phyloP scores from a whole-genome alignment of 2,329 filamentous ascomycete species.

The Penicillium sclerotiorum region DNA sequence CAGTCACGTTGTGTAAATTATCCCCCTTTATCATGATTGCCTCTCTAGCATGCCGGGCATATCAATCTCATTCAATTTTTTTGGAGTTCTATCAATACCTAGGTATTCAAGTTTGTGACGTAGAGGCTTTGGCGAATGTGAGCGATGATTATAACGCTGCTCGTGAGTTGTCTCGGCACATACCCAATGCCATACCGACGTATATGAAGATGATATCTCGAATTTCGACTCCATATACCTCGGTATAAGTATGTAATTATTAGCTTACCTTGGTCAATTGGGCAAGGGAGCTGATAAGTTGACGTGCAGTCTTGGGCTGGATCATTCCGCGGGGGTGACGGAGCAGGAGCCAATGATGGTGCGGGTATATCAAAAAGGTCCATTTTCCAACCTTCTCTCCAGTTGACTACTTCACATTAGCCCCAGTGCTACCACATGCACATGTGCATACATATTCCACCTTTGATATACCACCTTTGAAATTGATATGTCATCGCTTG shows the following conservation, averaged over 20 bases:
- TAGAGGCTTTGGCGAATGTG: neutral
- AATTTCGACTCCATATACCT: too few relatives aligned
- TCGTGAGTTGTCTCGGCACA: neutral
- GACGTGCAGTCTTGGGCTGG: too few relatives aligned
- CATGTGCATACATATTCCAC: too few relatives aligned
- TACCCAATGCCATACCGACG: neutral
- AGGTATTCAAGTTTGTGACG: conserved; percentile 7
- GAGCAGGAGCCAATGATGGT: conserved; percentile 29
- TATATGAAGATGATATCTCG: neutral
- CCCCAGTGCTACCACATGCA: too few relatives aligned
- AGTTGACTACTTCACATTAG: neutral
- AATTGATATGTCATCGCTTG: too few relatives aligned
- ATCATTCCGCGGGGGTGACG: conserved; percentile 7
- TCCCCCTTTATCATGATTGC: conserved; percentile 26
- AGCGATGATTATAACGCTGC: neutral
- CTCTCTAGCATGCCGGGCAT: conserved; percentile 26
- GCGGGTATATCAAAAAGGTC: conserved; percentile 34
- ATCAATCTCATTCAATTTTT: conserved; percentile 21
- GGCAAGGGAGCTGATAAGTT: too few relatives aligned
- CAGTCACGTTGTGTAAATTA: conserved; percentile 34
- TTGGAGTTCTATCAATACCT: conserved; percentile 15
- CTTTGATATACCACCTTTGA: too few relatives aligned
- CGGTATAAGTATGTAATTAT: too few relatives aligned
- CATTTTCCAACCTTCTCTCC: neutral
- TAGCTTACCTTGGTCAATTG: neutral